These are phyloP conservation scores for Anthracocystis walkeri DNA, from an alignment of 1,284 basidiomycete species.

Conservation along the genomic window DNA sequence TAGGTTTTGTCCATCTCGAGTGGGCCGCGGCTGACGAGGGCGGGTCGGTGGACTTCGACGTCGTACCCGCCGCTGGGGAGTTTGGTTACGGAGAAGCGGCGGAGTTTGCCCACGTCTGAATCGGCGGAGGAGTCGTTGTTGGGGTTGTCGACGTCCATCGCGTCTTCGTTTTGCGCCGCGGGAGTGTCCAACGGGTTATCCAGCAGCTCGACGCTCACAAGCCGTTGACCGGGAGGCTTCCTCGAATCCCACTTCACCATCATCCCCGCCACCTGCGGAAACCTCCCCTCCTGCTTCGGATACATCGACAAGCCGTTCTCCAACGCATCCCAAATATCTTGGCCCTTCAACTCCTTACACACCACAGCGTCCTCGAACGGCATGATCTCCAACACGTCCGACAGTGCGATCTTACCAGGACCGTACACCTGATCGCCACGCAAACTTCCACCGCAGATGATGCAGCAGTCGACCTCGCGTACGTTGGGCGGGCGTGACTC, in stretches of 20 bases:
- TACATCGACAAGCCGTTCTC: slow-evolving; percentile 82
- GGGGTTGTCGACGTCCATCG: slow-evolving; percentile 35
- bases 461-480: slow-evolving; percentile 52
- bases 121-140: slow-evolving; percentile 8
- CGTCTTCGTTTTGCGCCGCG: slow-evolving; percentile 5
- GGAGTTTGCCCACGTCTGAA: slow-evolving; percentile 21
- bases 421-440: slow-evolving; percentile 84
- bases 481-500: slow-evolving; percentile 20
- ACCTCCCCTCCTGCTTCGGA: slow-evolving; percentile 92
- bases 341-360: slow-evolving; percentile 84
- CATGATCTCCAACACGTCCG: slow-evolving; percentile 86
- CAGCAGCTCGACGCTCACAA: slow-evolving; percentile 57
- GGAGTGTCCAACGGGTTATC: slow-evolving; percentile 44
- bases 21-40: slow-evolving; percentile 37
- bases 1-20: slow-evolving; percentile 71
- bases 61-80: slow-evolving; percentile 35
- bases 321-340: slow-evolving; percentile 82
- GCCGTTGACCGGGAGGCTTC: slow-evolving; percentile 63
- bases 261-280: slow-evolving; percentile 88
- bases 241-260: slow-evolving; percentile 88
- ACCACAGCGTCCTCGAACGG: slow-evolving; percentile 87
- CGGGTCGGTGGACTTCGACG: slow-evolving; percentile 48
- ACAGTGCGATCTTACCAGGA: slow-evolving; percentile 81
- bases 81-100: slow-evolving; percentile 37
- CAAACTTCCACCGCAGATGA: slow-evolving; percentile 76